Percentiles rank a stretch among this genome's conserved stretches.
Conservation (phyloP, 2,329 filamentous ascomycete genomes). For the Ophiognomonia clavigignenti-juglandacearum region DNA sequence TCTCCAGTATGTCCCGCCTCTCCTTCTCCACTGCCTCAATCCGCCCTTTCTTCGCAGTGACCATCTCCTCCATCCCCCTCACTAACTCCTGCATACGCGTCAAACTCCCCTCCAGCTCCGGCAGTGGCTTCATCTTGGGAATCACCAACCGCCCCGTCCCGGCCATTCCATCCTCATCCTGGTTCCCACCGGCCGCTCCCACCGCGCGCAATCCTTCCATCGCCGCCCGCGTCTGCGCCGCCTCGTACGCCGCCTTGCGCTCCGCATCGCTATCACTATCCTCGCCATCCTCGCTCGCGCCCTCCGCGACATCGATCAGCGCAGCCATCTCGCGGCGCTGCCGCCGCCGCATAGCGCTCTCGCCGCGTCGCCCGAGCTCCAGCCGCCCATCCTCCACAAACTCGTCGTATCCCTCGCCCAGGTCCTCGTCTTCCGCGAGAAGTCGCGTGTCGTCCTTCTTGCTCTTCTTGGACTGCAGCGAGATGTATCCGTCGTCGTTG, state of each 20-base stretch:
- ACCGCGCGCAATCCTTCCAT: slow-evolving; percentile 64
- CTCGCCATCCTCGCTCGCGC: slow-evolving; percentile 38
- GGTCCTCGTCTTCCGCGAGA: slow-evolving; percentile 81
- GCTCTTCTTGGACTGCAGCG: slow-evolving; percentile 31
- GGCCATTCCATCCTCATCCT: slow-evolving; percentile 30
- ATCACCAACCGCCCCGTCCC: slow-evolving; percentile 34
- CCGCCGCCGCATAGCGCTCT: no score
- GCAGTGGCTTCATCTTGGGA: slow-evolving; percentile 72
- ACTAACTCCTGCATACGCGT: slow-evolving; percentile 58
- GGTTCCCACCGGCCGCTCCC: slow-evolving; percentile 36
- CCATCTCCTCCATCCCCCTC: slow-evolving; percentile 57
- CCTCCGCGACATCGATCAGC: slow-evolving; percentile 67
- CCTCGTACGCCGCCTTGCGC: slow-evolving; percentile 78
- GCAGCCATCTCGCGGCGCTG: slow-evolving; percentile 77
- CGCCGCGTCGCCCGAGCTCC: slow-evolving; percentile 70
- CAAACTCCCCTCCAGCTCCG: slow-evolving; percentile 64
- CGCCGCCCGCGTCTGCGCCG: slow-evolving; percentile 80
- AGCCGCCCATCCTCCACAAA: slow-evolving; percentile 83
- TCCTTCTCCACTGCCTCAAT: slow-evolving; percentile 66
- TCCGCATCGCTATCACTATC: slow-evolving; percentile 67
- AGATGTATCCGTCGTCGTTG: slow-evolving; percentile 28
- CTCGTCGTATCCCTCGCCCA: slow-evolving; percentile 89
- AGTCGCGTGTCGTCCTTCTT: slow-evolving; percentile 70
- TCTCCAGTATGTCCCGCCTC: slow-evolving; percentile 59
- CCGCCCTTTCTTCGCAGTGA: slow-evolving; percentile 53